Evolutionary conservation across 371 early-diverging fungal genomes (phyloP).

Genomic region (Gilbertella persicaria): DNA sequence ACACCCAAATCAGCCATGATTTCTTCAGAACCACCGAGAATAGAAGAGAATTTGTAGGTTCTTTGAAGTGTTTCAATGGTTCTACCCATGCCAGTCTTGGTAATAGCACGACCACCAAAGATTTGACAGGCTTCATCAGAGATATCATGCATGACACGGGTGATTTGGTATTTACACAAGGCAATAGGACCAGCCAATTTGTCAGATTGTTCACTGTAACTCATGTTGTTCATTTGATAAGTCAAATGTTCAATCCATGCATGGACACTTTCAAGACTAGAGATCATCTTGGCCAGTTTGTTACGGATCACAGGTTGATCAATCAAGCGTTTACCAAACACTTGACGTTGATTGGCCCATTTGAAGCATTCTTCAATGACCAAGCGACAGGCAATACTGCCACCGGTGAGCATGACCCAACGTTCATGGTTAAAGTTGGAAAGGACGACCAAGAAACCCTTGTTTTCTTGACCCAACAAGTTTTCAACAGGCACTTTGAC

Average conservation of each 20-base stretch:
- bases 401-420: slow-evolving; percentile 35
- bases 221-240: slow-evolving; percentile 68
- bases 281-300: slow-evolving; percentile 66
- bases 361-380: slow-evolving; percentile 59
- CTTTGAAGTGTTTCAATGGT: slow-evolving; percentile 57
- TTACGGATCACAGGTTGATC: slow-evolving; percentile 67
- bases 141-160: slow-evolving; percentile 59
- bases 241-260: slow-evolving; percentile 66
- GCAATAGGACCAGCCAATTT: slow-evolving; percentile 73
- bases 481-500: slow-evolving; percentile 74
- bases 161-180: slow-evolving; percentile 58
- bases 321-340: slow-evolving; percentile 77
- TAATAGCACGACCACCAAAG: slow-evolving; percentile 71
- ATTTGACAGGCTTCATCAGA: slow-evolving; percentile 70
- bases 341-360: slow-evolving; percentile 85
- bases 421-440: slow-evolving; percentile 63
- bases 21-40: slow-evolving; percentile 85
- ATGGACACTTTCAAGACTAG: slow-evolving; percentile 59
- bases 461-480: slow-evolving; percentile 69
- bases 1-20: slow-evolving; percentile 56
- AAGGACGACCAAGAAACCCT: slow-evolving; percentile 64
- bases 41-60: slow-evolving; percentile 64
- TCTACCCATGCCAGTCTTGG: slow-evolving; percentile 66
- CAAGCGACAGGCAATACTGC: slow-evolving; percentile 26
- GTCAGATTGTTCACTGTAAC: slow-evolving; percentile 57